Evolutionary conservation across 2,329 filamentous ascomycete genomes (phyloP), one percentile per base, ranked within the genome.

Genomic region (Tolypocladium ophioglossoides): DNA sequence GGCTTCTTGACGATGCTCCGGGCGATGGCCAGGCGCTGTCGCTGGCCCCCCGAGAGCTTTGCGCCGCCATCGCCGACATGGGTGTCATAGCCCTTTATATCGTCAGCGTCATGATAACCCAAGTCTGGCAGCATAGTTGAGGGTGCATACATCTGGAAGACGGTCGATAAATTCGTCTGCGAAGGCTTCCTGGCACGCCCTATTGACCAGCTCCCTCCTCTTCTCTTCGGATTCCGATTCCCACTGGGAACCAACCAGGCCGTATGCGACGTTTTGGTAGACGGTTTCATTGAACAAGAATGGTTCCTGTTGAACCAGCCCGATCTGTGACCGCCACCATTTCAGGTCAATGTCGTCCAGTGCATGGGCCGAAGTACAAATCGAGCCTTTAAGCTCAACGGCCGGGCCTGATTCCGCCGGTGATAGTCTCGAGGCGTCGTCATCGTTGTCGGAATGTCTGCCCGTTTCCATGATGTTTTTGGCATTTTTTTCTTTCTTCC

Each of bases 41-140:
- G 80, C 66, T 95, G 89, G 0, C 90, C 90, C n/a, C 89, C 87
- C 12, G 86, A 90, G 1, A 95, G 73, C 64, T 88, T 89, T 50
- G 86, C 85, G 5, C 89, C 89, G 30, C 80, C 79, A 63, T 92
- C 87, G 1, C 89, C 89, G 1, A 94, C 88, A 10, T 79, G 70
- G 0, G 89, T 90, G 4, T 86, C 78, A 63, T 91, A 91, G 2
- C 83, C 81, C 72, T 87, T 32, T 14, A 22, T 14, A 59, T 44
- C 51, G 48, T 27, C n/a, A 12, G 8, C 9, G 34, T 18, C 18
- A 14, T 32, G 14, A 32, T 5, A 27, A 24, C 22, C 12, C 30
- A 4, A 14, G 11, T 49, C 57, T 57, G 54, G 54, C 27, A 27
- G 27, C 27, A 27, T 27, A 27, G 27, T 27, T 27, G 27, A 27